phyloP scores from a whole-genome alignment of 2,329 filamentous ascomycete species.

The Talaromyces sp. region DNA sequence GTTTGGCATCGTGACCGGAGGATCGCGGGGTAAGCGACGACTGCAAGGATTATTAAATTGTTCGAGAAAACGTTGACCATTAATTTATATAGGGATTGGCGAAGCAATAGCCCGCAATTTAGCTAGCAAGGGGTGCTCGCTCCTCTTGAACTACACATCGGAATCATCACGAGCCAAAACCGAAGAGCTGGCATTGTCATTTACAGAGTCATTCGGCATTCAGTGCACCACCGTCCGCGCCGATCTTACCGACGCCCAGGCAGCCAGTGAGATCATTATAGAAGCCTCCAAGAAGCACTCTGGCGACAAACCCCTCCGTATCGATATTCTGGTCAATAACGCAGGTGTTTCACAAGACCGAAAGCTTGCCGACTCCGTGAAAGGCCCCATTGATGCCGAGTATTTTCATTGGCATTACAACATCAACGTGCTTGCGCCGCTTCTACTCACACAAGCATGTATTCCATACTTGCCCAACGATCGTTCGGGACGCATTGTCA shows the following conservation, averaged over 20 bases:
- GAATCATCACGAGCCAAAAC: slow-evolving; percentile 55
- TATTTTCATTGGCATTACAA: slow-evolving; percentile 71
- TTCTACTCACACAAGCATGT: slow-evolving; percentile 72
- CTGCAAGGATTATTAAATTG: neutral
- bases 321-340: slow-evolving; percentile 87
- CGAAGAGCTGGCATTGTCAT: slow-evolving; percentile 53
- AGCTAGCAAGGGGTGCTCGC: slow-evolving; percentile 66
- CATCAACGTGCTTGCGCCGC: slow-evolving; percentile 77
- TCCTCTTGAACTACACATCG: slow-evolving; percentile 70
- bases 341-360: slow-evolving; percentile 59
- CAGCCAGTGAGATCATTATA: slow-evolving; percentile 57
- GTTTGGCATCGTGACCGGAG: slow-evolving; percentile 74
- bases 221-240: slow-evolving; percentile 64
- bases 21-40: slow-evolving; percentile 62
- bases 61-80: neutral
- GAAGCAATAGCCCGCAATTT: slow-evolving; percentile 65
- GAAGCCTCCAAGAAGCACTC: slow-evolving; percentile 54
- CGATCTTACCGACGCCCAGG: slow-evolving; percentile 62
- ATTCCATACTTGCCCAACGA: slow-evolving; percentile 66
- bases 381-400: slow-evolving; percentile 56
- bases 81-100: slow-evolving; percentile 62
- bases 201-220: slow-evolving; percentile 58
- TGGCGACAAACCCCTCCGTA: slow-evolving; percentile 52
- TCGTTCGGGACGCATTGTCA: slow-evolving; percentile 63
- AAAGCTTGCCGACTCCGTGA: slow-evolving; percentile 61